Base-by-base conservation (phyloP, 1,139 yeast genomes). In the Pichia sp. region DNA sequence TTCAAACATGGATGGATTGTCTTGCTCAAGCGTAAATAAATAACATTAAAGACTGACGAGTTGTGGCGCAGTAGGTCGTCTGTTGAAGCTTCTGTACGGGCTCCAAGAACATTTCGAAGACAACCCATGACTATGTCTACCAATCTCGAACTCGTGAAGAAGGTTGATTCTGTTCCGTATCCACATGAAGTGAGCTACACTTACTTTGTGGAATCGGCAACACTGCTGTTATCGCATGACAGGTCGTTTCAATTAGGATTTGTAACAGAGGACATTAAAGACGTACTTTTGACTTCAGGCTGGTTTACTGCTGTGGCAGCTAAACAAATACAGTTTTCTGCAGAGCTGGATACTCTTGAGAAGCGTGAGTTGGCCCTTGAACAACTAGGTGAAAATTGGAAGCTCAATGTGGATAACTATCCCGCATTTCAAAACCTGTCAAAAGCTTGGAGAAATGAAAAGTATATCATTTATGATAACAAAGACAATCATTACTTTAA, bases 371-470 rank as follows among this genome's bases (percentile, higher is more conserved):
- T 50, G 2, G 68, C 71, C 1, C 65, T 85, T 47, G 72, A 64
- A 0, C 48, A 52, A 10, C 54, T 82, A 2, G 82, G 79, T 1
- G 39, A 41, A 0, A 44, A 54, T 11, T 75, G 85, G 76, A 66
- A 72, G 38, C 23, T 16, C 23, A 51, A 58, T 0, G 37, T 54
- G 1, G 57, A 62, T 1, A 51, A 58, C 0, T 37, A 54, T 1
- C 57, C 62, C 1, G 56, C 55, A 11, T 75, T 79, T 46, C 67
- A 67, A 3, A 69, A 71, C 1, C 62, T 77, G 4, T 66, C 72
- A 46, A 10, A 9, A 23, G 96, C 95, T 3, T 92, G 98, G 98
- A 72, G 98, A 58, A 64, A 85, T 59, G 98, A 92, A 64, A 69
- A 77, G 37, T 92, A 87, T 62, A 72, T 82, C 0, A 77, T 90